A percentile compares a stretch with the other conserved stretches of the same genome.
phyloP scores from a whole-genome alignment of 306 rosid genomes.

The Rosa chinensis region DNA sequence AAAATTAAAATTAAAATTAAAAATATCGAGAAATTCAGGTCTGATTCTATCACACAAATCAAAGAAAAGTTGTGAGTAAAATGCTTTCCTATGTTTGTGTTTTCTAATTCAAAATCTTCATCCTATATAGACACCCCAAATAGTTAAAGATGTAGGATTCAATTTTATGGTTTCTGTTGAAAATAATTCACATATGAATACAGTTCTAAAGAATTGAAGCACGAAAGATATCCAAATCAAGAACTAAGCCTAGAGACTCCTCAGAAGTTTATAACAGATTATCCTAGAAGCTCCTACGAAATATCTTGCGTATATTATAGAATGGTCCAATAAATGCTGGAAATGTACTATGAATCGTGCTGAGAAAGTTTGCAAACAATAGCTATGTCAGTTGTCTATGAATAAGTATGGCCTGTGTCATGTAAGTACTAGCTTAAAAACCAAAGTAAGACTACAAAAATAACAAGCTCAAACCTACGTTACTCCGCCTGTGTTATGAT shows the following conservation, averaged over 20 bases:
- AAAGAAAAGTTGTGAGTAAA: not conserved
- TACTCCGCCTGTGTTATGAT: not conserved
- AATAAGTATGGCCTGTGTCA: not conserved
- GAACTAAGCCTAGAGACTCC: not conserved
- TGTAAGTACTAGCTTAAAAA: not conserved
- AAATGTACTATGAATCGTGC: not conserved
- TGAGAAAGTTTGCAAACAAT: not conserved
- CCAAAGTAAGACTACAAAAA: not conserved
- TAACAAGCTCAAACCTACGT: not conserved
- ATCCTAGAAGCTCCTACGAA: not conserved
- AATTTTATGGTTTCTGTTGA: not conserved
- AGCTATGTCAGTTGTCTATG: not conserved
- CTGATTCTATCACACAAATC: conserved; percentile 1
- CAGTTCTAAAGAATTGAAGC: not conserved
- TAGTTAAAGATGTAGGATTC: not conserved
- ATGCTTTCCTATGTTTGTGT: not conserved
- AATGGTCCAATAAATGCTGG: not conserved
- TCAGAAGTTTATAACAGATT: not conserved
- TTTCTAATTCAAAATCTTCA: not conserved
- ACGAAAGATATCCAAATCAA: not conserved
- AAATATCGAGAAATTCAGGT: conserved; percentile 4
- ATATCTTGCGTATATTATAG: not conserved
- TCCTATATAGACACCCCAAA: not conserved
- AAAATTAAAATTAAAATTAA: conserved; percentile 8
- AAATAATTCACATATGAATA: not conserved